Evolutionary conservation across 169 alveolate species (phyloP).

Genomic region (Theileria annulata): DNA sequence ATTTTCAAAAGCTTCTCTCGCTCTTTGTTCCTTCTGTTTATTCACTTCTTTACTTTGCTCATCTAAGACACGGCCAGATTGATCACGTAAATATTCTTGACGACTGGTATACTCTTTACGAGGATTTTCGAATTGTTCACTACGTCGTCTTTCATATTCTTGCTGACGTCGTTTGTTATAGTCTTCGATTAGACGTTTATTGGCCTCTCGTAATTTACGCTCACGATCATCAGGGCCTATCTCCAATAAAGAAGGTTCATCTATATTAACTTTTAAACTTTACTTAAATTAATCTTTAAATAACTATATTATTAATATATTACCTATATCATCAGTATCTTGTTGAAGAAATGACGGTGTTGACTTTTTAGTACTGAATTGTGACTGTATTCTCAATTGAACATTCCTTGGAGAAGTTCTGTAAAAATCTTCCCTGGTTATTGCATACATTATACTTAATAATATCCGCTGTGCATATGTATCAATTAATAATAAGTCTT

Average conservation of each 20-base stretch:
- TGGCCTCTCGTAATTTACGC: background rate
- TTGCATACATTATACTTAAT: slow-evolving; percentile 51
- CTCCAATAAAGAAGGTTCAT: background rate
- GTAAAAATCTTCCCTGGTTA: slow-evolving; percentile 39
- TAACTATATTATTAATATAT: background rate
- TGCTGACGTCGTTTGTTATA: background rate
- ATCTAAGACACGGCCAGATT: slow-evolving; percentile 1
- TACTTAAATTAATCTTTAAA: too few species aligned
- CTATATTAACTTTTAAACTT: background rate
- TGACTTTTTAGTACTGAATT: slow-evolving; percentile 4
- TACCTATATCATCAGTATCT: background rate
- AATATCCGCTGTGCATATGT: slow-evolving; percentile 51
- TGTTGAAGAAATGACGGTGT: slow-evolving; percentile 1
- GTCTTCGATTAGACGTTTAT: background rate
- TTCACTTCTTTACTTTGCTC: slow-evolving; percentile 9
- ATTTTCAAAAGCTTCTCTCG: background rate
- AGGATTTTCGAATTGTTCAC: background rate
- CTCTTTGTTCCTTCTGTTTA: background rate
- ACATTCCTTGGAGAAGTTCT: slow-evolving; percentile 33
- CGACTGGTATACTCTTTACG: background rate
- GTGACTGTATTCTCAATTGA: slow-evolving; percentile 39
- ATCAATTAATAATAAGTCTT: slow-evolving; percentile 54
- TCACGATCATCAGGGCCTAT: background rate
- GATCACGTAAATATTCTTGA: slow-evolving; percentile 1
- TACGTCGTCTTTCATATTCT: background rate